Percentiles rank a stretch among this genome's conserved stretches.
These are phyloP conservation scores for Triticum urartu DNA, from an alignment of 176 grass and related monocot species.

Conservation along the genomic window DNA sequence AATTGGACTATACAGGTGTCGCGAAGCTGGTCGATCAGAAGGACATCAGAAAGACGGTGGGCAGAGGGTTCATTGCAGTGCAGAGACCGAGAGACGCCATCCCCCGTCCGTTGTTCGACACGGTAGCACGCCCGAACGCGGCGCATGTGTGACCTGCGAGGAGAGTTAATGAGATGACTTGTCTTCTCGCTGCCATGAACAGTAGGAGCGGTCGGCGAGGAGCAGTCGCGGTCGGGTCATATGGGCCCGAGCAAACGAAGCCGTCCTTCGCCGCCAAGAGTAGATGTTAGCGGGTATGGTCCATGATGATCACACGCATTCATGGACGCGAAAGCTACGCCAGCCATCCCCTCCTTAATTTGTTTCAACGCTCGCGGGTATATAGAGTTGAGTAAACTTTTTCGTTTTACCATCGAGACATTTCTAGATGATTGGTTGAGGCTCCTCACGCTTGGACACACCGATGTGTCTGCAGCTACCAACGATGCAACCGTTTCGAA, in stretches of 20 bases:
- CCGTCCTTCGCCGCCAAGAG: neutral
- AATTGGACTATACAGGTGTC: no score
- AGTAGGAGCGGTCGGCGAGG: neutral
- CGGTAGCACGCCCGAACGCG: no score
- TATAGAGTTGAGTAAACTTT: neutral
- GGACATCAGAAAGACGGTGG: no score
- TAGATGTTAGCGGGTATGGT: neutral
- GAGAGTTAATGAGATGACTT: neutral
- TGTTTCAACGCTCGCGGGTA: neutral
- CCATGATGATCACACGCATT: neutral
- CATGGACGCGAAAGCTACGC: neutral
- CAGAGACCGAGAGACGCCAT: no score
- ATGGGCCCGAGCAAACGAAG: neutral
- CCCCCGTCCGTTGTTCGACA: no score
- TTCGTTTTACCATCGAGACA: neutral
- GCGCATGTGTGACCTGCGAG: no score
- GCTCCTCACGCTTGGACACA: neutral
- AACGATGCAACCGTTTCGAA: neutral
- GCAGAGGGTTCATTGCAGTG: no score
- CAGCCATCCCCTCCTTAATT: neutral
- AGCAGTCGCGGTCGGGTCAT: neutral
- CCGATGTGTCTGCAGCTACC: neutral
- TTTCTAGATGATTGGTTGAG: neutral
- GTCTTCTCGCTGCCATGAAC: neutral
- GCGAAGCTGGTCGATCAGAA: no score